A percentile compares a stretch with the other conserved stretches of the same genome.
phyloP scores from a whole-genome alignment of 1,139 yeast species.

The Scheffersomyces cryptocercus region DNA sequence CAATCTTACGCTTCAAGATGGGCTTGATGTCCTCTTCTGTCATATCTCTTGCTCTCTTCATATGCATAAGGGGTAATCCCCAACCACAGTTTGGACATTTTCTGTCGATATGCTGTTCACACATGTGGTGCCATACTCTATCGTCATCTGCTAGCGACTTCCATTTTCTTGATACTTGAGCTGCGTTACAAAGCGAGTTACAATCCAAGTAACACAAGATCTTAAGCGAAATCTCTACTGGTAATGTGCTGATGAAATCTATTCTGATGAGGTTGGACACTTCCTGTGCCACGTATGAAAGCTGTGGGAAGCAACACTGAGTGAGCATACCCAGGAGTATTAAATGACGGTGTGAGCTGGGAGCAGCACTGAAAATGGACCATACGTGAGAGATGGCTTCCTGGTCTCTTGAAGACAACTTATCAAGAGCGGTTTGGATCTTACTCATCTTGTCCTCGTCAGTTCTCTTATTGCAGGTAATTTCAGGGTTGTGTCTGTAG shows the following conservation, averaged over 20 bases:
- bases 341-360: slow-evolving; percentile 64
- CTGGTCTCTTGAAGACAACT: slow-evolving; percentile 61
- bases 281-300: slow-evolving; percentile 79
- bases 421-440: slow-evolving; percentile 61
- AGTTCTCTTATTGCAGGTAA: slow-evolving; percentile 66
- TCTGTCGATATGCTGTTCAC: slow-evolving; percentile 95
- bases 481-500: slow-evolving; percentile 89
- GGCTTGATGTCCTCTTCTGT: slow-evolving; percentile 28
- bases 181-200: slow-evolving; percentile 86
- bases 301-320: slow-evolving; percentile 94
- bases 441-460: slow-evolving; percentile 67
- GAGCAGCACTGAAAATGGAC: slow-evolving; percentile 77
- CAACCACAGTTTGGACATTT: slow-evolving; percentile 98
- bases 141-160: slow-evolving; percentile 90
- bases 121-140: slow-evolving; percentile 96
- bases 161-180: slow-evolving; percentile 89
- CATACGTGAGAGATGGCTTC: slow-evolving; percentile 74
- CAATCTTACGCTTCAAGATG: slow-evolving; percentile 27
- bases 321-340: slow-evolving; percentile 81
- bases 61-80: slow-evolving; percentile 92
- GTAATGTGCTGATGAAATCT: slow-evolving; percentile 83
- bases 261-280: slow-evolving; percentile 78
- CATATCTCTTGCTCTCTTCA: slow-evolving; percentile 67
- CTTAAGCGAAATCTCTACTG: slow-evolving; percentile 81
- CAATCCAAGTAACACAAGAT: slow-evolving; percentile 89